Conservation (phyloP, 2,329 filamentous ascomycete genomes). For the Hypoxylon sp. region DNA sequence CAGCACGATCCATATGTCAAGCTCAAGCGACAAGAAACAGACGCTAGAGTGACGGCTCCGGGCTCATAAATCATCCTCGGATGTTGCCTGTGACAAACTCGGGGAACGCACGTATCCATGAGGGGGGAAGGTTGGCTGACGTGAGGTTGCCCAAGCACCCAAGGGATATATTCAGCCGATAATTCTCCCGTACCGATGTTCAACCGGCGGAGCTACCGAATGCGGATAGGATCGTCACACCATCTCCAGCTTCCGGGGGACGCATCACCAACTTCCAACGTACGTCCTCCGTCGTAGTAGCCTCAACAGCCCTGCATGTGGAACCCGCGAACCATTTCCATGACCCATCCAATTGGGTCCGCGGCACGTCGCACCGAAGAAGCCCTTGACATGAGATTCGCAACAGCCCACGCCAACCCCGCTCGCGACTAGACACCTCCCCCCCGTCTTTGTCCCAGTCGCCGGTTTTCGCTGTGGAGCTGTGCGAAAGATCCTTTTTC, state of each 20-base stretch:
- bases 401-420: conserved; percentile 20
- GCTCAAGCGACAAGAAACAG: neutral
- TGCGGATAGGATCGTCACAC: conserved; percentile 8
- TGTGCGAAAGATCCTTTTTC: conserved; percentile 28
- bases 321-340: conserved; percentile 11
- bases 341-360: conserved; percentile 16
- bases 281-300: conserved; percentile 2
- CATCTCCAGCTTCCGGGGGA: conserved; percentile 1
- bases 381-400: conserved; percentile 4
- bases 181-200: conserved; percentile 24
- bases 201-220: conserved; percentile 30
- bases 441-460: neutral
- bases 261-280: neutral
- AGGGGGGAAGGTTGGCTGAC: neutral
- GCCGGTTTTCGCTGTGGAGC: conserved; percentile 40
- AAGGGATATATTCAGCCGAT: conserved; percentile 21
- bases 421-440: conserved; percentile 8
- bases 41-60: neutral
- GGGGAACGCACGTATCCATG: too few species aligned
- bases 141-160: neutral
- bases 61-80: neutral
- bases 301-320: conserved; percentile 30
- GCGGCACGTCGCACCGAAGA: conserved; percentile 1
- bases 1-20: too few species aligned
- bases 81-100: neutral